Conservation (phyloP, 441 rosid species). For the Theobroma grandiflorum region DNA sequence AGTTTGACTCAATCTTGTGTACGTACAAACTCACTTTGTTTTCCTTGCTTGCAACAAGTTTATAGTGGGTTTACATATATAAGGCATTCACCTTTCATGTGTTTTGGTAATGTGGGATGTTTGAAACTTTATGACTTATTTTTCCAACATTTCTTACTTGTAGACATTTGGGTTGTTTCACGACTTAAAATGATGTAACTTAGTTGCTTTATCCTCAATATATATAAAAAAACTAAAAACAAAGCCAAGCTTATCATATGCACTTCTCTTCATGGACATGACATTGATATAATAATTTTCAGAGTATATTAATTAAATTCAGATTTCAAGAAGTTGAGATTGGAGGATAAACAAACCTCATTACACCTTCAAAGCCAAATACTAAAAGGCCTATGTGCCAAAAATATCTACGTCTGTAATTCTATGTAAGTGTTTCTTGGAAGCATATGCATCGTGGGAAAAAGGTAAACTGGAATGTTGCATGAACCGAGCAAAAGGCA, state of each 20-base stretch:
- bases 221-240: not conserved
- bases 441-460: not conserved
- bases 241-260: not conserved
- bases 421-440: not conserved
- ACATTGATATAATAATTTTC: not conserved
- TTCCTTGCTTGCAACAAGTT: too few species aligned
- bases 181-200: too few species aligned
- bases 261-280: not conserved
- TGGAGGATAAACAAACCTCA: not conserved
- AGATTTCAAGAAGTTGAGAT: not conserved
- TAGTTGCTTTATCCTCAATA: too few species aligned
- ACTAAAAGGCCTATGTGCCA: not conserved
- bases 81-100: too few species aligned
- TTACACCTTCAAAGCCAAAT: not conserved
- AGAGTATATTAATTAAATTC: not conserved
- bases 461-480: not conserved
- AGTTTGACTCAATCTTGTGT: too few species aligned
- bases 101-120: too few species aligned
- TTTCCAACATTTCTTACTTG: too few species aligned
- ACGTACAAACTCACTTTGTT: too few species aligned
- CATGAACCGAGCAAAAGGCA: not conserved
- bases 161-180: too few species aligned
- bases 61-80: too few species aligned
- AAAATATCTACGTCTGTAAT: not conserved
- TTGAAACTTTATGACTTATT: too few species aligned